These are phyloP conservation scores for Psilocybe sp. DNA, from an alignment of 768 basidiomycete species.

Conservation along the genomic window DNA sequence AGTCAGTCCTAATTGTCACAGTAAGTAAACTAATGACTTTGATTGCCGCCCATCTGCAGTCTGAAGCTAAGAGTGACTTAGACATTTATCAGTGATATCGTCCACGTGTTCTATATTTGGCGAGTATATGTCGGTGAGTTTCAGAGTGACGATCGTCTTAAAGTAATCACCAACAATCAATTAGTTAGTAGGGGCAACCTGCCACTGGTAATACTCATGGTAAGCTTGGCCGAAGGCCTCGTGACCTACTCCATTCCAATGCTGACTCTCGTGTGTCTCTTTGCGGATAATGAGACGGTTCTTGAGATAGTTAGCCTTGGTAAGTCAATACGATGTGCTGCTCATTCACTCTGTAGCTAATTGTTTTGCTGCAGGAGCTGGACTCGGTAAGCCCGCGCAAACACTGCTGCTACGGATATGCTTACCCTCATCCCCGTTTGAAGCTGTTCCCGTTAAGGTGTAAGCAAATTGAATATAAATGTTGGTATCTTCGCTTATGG, in stretches of 20 bases:
- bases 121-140: not conserved
- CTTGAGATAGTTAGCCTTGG: not conserved
- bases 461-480: not conserved
- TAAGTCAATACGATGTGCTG: not conserved
- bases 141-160: too few species aligned
- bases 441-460: not conserved
- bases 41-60: too few species aligned
- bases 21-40: too few species aligned
- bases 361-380: too few species aligned
- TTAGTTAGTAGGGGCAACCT: not conserved
- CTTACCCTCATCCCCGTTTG: not conserved
- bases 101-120: slow-evolving; percentile 1
- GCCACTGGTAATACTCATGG: not conserved
- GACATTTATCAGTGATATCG: not conserved
- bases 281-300: not conserved
- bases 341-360: too few species aligned
- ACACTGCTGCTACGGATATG: not conserved
- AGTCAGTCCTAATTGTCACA: too few species aligned
- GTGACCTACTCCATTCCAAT: too few species aligned
- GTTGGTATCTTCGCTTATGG: not conserved
- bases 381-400: too few species aligned
- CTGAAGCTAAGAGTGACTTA: too few species aligned
- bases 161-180: not conserved
- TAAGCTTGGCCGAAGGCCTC: not conserved
- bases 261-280: not conserved